Conservation (phyloP, 495 filamentous ascomycete genomes). For the Lepidopterella palustris region DNA sequence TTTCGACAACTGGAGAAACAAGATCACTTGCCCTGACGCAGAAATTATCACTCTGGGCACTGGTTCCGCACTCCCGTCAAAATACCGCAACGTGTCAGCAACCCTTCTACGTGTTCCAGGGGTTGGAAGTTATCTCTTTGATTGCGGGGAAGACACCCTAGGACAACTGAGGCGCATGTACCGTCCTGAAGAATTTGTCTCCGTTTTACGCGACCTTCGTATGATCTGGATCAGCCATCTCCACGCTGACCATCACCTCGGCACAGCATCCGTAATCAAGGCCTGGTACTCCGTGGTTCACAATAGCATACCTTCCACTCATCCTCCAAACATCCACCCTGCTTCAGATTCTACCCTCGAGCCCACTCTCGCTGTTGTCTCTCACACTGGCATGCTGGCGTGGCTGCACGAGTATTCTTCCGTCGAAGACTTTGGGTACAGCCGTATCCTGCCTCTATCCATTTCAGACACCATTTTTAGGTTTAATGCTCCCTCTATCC, state of each 20-base stretch:
- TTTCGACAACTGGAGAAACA: conserved; percentile 37
- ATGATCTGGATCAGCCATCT: conserved; percentile 91
- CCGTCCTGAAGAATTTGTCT: conserved; percentile 51
- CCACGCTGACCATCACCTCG: conserved; percentile 95
- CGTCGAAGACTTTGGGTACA: conserved; percentile 71
- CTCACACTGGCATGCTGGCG: conserved; percentile 55
- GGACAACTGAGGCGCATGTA: conserved; percentile 82
- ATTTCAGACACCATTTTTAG: conserved; percentile 16
- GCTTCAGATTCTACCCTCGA: conserved; percentile 16
- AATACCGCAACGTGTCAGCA: conserved; percentile 90
- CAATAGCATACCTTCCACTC: conserved; percentile 14
- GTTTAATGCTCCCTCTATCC: neutral
- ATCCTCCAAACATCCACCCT: neutral
- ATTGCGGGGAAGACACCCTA: conserved; percentile 87
- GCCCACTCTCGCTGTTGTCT: conserved; percentile 53
- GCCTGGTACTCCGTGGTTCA: conserved; percentile 60
- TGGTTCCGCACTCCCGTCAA: conserved; percentile 79
- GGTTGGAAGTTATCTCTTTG: conserved; percentile 75
- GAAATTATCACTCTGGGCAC: conserved; percentile 87
- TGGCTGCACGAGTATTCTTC: conserved; percentile 72
- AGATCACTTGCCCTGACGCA: conserved; percentile 61
- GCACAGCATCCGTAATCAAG: conserved; percentile 67
- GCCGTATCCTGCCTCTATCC: conserved; percentile 47
- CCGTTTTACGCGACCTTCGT: conserved; percentile 68
- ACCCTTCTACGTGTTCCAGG: conserved; percentile 81